Evolutionary conservation across 129 eudicot genomes (phyloP).

Genomic region (Gnaphalium uliginosum): DNA sequence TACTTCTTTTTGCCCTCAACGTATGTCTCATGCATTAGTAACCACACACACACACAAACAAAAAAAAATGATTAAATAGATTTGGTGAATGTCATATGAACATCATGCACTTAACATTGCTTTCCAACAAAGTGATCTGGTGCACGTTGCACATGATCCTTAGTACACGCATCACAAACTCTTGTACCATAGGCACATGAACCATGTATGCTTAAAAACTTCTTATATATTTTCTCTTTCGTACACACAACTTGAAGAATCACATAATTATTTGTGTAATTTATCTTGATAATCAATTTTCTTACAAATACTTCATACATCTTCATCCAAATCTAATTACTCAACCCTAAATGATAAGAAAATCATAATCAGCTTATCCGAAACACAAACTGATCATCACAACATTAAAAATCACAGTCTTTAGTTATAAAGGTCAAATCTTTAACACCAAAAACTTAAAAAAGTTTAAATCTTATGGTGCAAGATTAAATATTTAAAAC

Average conservation of each 20-base stretch:
- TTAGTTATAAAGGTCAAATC: neutral
- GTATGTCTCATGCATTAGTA: slow-evolving; percentile 30
- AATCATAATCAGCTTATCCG: neutral
- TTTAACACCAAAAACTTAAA: too few relatives aligned
- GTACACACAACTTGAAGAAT: neutral
- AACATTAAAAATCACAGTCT: neutral
- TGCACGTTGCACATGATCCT: slow-evolving; percentile 43
- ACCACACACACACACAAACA: neutral
- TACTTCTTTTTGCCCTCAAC: slow-evolving; percentile 24
- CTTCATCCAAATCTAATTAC: slow-evolving; percentile 11
- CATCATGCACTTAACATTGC: slow-evolving; percentile 41
- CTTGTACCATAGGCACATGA: slow-evolving; percentile 34
- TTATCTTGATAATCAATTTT: neutral
- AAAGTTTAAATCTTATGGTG: too few relatives aligned
- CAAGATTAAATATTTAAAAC: too few relatives aligned
- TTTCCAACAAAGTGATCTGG: slow-evolving; percentile 33
- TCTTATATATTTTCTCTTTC: neutral
- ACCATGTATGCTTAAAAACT: slow-evolving; percentile 26
- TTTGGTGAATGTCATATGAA: slow-evolving; percentile 21
- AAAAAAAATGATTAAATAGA: neutral
- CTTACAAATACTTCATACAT: slow-evolving; percentile 5
- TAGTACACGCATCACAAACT: slow-evolving; percentile 45
- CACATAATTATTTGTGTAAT: slow-evolving; percentile 4
- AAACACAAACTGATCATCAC: too few relatives aligned
- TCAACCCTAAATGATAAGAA: neutral